Conservation (phyloP, 257 asterid species). For the Misopates orontium region DNA sequence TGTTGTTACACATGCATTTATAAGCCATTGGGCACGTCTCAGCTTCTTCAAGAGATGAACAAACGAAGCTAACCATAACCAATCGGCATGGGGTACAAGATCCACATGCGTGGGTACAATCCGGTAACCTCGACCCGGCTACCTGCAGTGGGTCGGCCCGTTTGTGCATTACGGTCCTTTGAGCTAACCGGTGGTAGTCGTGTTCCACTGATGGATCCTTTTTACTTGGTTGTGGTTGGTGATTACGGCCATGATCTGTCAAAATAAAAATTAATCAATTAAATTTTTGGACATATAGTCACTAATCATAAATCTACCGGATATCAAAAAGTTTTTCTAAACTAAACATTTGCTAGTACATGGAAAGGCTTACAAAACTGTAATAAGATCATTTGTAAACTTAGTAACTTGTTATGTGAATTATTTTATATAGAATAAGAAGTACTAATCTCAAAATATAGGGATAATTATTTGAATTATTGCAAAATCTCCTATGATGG, state of each 20-base stretch:
- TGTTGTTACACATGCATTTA: conserved; percentile 88
- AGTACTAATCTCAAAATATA: too few species aligned
- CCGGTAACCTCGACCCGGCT: conserved; percentile 79
- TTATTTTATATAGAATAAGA: too few species aligned
- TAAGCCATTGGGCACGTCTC: conserved; percentile 92
- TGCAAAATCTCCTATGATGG: too few species aligned
- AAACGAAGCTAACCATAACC: conserved; percentile 85
- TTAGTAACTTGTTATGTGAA: too few species aligned
- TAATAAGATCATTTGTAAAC: too few species aligned
- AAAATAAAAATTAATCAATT: background rate
- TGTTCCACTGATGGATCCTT: conserved; percentile 16
- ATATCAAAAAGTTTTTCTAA: too few species aligned
- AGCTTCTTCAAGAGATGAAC: conserved; percentile 84
- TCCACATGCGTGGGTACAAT: conserved; percentile 89
- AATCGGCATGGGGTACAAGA: conserved; percentile 84
- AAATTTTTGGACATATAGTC: background rate
- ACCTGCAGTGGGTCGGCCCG: conserved; percentile 45
- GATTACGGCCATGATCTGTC: conserved; percentile 37
- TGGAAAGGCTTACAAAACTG: too few species aligned
- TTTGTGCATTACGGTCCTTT: conserved; percentile 30
- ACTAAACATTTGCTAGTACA: too few species aligned
- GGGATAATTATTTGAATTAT: too few species aligned
- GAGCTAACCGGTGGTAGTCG: conserved; percentile 5
- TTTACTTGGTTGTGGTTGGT: conserved; percentile 19
- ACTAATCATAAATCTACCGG: too few species aligned